phyloP scores from a whole-genome alignment of 495 filamentous ascomycete genomes.

The Podospora appendiculata region DNA sequence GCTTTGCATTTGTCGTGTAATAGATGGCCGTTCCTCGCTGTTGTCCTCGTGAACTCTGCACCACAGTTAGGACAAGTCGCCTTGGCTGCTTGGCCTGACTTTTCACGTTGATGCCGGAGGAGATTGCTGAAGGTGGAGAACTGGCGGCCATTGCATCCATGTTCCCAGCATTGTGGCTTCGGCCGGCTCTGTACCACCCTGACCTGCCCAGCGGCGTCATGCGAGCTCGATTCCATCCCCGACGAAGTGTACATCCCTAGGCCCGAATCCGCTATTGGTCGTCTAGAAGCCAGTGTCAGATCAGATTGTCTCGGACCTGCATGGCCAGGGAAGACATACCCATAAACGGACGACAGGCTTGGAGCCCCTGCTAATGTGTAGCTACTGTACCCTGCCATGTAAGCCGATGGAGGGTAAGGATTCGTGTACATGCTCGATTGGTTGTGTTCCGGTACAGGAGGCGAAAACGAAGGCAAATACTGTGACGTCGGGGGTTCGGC shows the following conservation, averaged over 20 bases:
- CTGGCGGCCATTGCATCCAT: slow-evolving; percentile 87
- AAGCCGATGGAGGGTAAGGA: slow-evolving; percentile 20
- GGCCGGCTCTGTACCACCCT: slow-evolving; percentile 68
- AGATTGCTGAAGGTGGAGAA: slow-evolving; percentile 96
- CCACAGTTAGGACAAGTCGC: slow-evolving; percentile 81
- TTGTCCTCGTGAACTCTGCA: slow-evolving; percentile 86
- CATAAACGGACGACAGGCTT: slow-evolving; percentile 36
- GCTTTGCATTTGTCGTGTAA: slow-evolving; percentile 85
- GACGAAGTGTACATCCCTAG: slow-evolving; percentile 36
- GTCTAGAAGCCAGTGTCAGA: slow-evolving; percentile 8
- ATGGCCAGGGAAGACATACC: slow-evolving; percentile 18
- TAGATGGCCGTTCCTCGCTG: slow-evolving; percentile 82
- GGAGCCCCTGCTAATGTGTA: slow-evolving; percentile 30
- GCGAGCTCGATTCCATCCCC: slow-evolving; percentile 15
- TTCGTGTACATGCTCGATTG: slow-evolving; percentile 27
- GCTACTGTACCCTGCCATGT: slow-evolving; percentile 26
- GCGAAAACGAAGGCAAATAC: slow-evolving; percentile 36
- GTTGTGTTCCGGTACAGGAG: slow-evolving; percentile 34
- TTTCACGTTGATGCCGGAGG: slow-evolving; percentile 86
- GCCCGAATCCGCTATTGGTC: slow-evolving; percentile 28
- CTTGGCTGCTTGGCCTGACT: slow-evolving; percentile 80
- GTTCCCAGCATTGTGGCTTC: slow-evolving; percentile 92
- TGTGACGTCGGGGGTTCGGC: slow-evolving; percentile 33
- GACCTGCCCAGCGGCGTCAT: slow-evolving; percentile 43
- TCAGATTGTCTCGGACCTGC: background rate